A percentile compares a stretch with the other conserved stretches of the same genome.
phyloP scores from a whole-genome alignment of 1,284 basidiomycete species.

The Pseudomicrostroma phylloplanum region DNA sequence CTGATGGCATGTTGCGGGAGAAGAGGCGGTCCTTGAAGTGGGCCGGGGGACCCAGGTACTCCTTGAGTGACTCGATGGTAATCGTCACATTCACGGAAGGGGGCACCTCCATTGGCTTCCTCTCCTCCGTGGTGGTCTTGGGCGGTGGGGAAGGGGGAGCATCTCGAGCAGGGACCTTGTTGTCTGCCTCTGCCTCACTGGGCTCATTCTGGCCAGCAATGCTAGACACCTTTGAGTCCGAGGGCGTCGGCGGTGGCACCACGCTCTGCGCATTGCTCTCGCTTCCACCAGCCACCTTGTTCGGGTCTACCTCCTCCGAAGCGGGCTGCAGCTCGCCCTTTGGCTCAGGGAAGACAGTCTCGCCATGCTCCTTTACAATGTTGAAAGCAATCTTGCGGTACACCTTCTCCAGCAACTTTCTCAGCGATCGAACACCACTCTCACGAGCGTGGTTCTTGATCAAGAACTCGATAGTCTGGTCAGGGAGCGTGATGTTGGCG shows the following conservation, averaged over 20 bases:
- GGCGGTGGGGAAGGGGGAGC: constrained; percentile 28
- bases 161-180: constrained; percentile 23
- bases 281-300: constrained; percentile 19
- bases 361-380: constrained; percentile 85
- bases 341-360: constrained; percentile 73
- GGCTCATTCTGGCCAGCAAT: background rate
- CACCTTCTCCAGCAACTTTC: constrained; percentile 62
- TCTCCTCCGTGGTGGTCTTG: constrained; percentile 66
- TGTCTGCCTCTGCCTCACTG: background rate
- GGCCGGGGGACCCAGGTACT: constrained; percentile 90
- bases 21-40: constrained; percentile 96
- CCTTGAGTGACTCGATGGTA: constrained; percentile 78
- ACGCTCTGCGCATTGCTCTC: constrained; percentile 49
- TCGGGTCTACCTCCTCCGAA: constrained; percentile 13
- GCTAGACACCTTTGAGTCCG: constrained; percentile 21
- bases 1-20: constrained; percentile 68
- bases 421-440: constrained; percentile 61
- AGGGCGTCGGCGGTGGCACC: constrained; percentile 22
- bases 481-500: constrained; percentile 43
- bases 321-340: constrained; percentile 39
- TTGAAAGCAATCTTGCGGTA: constrained; percentile 94
- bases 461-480: constrained; percentile 69
- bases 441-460: constrained; percentile 97
- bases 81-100: constrained; percentile 72
- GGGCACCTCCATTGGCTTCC: constrained; percentile 77